Conservation (phyloP, 2,329 filamentous ascomycete genomes). For the Onygena corvina region DNA sequence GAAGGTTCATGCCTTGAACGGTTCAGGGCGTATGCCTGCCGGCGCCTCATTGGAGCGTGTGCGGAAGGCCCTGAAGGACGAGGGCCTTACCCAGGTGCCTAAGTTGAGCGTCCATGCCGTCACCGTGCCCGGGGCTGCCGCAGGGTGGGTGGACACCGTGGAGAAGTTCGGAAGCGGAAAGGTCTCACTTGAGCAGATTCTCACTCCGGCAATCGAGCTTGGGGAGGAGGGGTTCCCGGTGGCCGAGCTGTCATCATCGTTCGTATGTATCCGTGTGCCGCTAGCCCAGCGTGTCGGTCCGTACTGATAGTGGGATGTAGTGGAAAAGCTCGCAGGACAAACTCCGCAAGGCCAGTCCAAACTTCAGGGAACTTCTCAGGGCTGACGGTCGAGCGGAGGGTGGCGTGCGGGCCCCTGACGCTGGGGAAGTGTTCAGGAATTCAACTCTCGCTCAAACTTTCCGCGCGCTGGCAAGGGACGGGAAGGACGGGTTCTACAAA, state of each 20-base stretch:
- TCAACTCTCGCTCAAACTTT: conserved; percentile 72
- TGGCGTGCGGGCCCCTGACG: conserved; percentile 59
- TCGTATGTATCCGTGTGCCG: conserved; percentile 44
- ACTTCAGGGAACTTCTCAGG: conserved; percentile 79
- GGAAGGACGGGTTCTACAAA: conserved; percentile 83
- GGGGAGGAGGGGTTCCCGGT: conserved; percentile 86
- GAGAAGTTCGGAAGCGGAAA: conserved; percentile 84
- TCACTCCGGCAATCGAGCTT: conserved; percentile 70
- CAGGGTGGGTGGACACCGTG: conserved; percentile 84
- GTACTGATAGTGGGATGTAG: conserved; percentile 34
- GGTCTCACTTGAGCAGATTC: conserved; percentile 60
- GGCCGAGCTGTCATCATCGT: conserved; percentile 59
- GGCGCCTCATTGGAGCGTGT: conserved; percentile 59
- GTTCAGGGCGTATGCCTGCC: conserved; percentile 69
- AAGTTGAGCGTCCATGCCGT: conserved; percentile 65
- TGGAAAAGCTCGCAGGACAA: conserved; percentile 56
- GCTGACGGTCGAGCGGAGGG: conserved; percentile 53
- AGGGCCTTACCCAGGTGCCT: conserved; percentile 54
- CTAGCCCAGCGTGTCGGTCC: neutral
- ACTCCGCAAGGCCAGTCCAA: conserved; percentile 66
- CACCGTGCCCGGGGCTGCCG: conserved; percentile 79
- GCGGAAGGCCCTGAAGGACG: conserved; percentile 55
- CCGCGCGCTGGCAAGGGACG: conserved; percentile 60
- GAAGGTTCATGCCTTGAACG: conserved; percentile 77
- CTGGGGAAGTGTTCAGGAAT: conserved; percentile 84